Conservation (phyloP, 805 yeast species). For the Saccharomycopsis babjevae region DNA sequence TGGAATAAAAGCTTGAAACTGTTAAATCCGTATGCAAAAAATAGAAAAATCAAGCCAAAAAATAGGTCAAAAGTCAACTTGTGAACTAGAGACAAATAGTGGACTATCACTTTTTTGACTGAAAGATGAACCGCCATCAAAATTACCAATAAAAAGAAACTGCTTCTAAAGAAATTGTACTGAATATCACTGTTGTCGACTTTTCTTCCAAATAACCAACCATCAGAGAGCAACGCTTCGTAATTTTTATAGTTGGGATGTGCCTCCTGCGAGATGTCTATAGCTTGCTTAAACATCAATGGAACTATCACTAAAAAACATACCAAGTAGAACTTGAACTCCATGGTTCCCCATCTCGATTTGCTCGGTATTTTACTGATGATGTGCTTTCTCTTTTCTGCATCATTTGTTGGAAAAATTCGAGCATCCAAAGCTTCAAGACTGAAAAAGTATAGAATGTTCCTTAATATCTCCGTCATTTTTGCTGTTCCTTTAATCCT, state of each 20-base stretch:
- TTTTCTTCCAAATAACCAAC: constrained; percentile 86
- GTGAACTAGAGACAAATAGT: constrained; percentile 5
- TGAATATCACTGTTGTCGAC: constrained; percentile 91
- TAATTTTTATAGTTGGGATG: constrained; percentile 65
- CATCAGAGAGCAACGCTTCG: constrained; percentile 52
- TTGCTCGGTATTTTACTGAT: neutral
- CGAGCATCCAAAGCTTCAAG: constrained; percentile 10
- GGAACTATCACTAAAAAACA: constrained; percentile 69
- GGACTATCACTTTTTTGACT: constrained; percentile 32
- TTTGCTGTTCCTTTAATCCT: neutral
- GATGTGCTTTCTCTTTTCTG: constrained; percentile 4
- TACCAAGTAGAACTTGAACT: constrained; percentile 58
- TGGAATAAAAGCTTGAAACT: constrained; percentile 51
- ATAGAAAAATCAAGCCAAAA: constrained; percentile 60
- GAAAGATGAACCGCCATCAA: constrained; percentile 45
- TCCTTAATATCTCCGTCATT: neutral
- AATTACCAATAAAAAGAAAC: constrained; percentile 51
- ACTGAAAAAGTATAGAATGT: neutral
- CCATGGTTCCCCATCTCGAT: constrained; percentile 70
- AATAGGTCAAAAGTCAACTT: constrained; percentile 58
- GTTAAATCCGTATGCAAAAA: constrained; percentile 76
- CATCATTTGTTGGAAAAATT: constrained; percentile 5
- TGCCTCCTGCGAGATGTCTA: constrained; percentile 65
- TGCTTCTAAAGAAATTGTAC: constrained; percentile 78
- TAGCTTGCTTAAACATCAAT: constrained; percentile 68